Conservation (phyloP, 1,284 basidiomycete genomes). For the Trichosporon sp. region DNA sequence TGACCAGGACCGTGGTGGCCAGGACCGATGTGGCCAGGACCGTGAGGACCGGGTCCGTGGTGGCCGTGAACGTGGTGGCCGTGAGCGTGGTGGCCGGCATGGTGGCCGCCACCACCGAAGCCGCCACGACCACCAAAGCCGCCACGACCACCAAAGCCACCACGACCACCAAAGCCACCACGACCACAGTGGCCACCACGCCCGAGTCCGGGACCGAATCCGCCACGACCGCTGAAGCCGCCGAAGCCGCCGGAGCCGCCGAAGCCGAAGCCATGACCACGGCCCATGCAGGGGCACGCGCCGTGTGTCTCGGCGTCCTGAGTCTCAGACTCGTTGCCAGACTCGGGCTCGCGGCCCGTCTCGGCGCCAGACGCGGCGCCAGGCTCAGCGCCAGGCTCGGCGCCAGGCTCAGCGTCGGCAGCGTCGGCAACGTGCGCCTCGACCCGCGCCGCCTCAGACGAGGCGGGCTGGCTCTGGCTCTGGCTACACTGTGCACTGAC, state of each 20-base stretch:
- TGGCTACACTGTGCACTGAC: background rate
- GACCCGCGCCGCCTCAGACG: background rate
- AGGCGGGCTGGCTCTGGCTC: background rate
- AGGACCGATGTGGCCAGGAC: background rate
- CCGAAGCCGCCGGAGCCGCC: background rate
- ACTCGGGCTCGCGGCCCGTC: background rate
- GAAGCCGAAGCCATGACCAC: background rate
- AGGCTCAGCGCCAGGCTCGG: background rate
- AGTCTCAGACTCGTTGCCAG: background rate
- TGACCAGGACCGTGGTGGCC: background rate
- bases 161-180: too few relatives aligned
- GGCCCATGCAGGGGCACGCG: background rate
- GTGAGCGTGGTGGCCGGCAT: background rate
- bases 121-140: background rate
- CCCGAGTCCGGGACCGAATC: too few relatives aligned
- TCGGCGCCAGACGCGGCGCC: background rate
- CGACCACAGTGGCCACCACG: background rate
- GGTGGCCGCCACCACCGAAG: background rate
- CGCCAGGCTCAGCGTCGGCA: too few relatives aligned
- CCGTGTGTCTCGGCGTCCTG: background rate
- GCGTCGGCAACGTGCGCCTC: background rate
- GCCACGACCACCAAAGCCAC: background rate
- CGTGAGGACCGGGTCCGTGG: background rate
- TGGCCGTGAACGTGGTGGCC: background rate
- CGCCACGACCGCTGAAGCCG: background rate